These are phyloP conservation scores for Wallacemonas sp. DNA, from an alignment of 208 protist genomes.

Conservation along the genomic window DNA sequence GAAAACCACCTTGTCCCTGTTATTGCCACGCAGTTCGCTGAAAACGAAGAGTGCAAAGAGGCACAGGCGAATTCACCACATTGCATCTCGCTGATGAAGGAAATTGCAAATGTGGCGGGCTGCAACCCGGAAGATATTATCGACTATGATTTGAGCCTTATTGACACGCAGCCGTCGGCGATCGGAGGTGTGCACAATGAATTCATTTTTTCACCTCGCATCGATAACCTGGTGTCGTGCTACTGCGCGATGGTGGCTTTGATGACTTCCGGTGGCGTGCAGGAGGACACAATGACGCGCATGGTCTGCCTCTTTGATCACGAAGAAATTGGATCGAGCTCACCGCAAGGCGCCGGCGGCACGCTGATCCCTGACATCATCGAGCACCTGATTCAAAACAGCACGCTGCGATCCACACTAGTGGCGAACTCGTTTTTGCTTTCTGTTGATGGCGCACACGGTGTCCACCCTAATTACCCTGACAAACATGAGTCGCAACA, in stretches of 20 bases:
- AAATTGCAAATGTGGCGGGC: slow-evolving; percentile 60
- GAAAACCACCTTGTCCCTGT: slow-evolving; percentile 95
- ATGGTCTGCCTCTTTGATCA: slow-evolving; percentile 91
- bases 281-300: slow-evolving; percentile 78
- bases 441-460: slow-evolving; percentile 97
- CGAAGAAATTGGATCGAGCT: slow-evolving; percentile 88
- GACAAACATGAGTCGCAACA: slow-evolving; percentile 94
- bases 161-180: slow-evolving; percentile 90
- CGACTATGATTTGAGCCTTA: slow-evolving; percentile 96
- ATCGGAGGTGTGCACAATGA: slow-evolving; percentile 94
- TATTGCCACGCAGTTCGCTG: slow-evolving; percentile 61
- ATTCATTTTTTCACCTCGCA: slow-evolving; percentile 94
- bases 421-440: slow-evolving; percentile 93
- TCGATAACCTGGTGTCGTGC: slow-evolving; percentile 97
- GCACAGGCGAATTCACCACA: slow-evolving; percentile 34
- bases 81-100: slow-evolving; percentile 71
- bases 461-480: slow-evolving; percentile 96
- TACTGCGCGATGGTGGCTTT: slow-evolving; percentile 92
- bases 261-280: slow-evolving; percentile 33
- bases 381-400: slow-evolving; percentile 38
- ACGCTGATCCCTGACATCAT: slow-evolving; percentile 79
- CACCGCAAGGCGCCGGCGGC: slow-evolving; percentile 75
- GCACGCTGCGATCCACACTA: slow-evolving; percentile 46
- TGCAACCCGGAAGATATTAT: slow-evolving; percentile 84
- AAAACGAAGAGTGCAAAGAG: slow-evolving; percentile 8